Base-by-base conservation (phyloP, 2,329 filamentous ascomycete species). In the Shiraia sp. region DNA sequence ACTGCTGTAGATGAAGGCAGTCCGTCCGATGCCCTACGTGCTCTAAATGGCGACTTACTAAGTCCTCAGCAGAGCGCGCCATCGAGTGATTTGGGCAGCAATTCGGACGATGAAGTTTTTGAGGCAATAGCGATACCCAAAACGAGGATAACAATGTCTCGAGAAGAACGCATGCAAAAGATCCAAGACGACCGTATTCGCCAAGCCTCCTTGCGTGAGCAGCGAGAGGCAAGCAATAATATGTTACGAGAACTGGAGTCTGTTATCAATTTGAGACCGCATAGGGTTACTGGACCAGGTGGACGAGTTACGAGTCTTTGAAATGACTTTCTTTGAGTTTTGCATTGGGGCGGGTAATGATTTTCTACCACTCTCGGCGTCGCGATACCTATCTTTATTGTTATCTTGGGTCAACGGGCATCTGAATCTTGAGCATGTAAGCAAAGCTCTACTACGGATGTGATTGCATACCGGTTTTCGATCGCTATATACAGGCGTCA, bases 191-290 rank as follows among this genome's bases (percentile, higher is more conserved):
- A 97, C 31, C 81, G 92, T 42, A 84, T 83, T 39, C 82, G 81
- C 49, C 87, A 88, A 63, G 86, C 87, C 14, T 77, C 82, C 28
- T 75, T 84, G 28, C 82, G 84, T 40, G 88, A 91, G 56, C 86
- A 87, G 61, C 76, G 83, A 31, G 90, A 96, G 49, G 87, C 89
- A 9, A 95, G 84, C 50, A 88, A 85, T 30, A 89, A 87, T 56
- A 96, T 99, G 89, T 79, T 99, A 50, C 85, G 87, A 50, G 93
- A 99, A 72, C 77, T 99, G 44, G 90, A 96, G 73, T 92, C 88
- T 49, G 83, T 99, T 46, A 95, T 97, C 29, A 66, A 63, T 37
- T 44, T 70, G 14, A 40, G 68, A 24, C 64, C 66, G 17, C 57
- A 60, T 29, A 42, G 65, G 10, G 33, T 41, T 6, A 53, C 49